phyloP scores from a whole-genome alignment of 345 rosid genomes.

The Citrus glauca region DNA sequence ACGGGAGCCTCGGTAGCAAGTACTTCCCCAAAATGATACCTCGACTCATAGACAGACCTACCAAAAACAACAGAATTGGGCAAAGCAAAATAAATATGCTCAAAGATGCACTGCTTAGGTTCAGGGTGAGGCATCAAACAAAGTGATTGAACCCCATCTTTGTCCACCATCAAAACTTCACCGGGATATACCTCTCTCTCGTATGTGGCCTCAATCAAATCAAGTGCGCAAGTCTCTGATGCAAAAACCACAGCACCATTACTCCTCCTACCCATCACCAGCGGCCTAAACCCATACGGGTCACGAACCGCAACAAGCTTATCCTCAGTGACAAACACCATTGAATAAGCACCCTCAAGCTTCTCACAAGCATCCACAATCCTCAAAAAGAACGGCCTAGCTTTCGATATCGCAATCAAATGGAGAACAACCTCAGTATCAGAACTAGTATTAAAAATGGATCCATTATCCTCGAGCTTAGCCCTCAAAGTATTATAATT shows the following conservation, averaged over 20 bases:
- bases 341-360: slow-evolving; percentile 84
- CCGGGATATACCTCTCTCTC: slow-evolving; percentile 81
- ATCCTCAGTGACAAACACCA: slow-evolving; percentile 93
- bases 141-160: slow-evolving; percentile 77
- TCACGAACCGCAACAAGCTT: slow-evolving; percentile 94
- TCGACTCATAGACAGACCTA: slow-evolving; percentile 79
- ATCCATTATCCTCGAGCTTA: slow-evolving; percentile 77
- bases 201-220: slow-evolving; percentile 88
- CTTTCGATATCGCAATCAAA: slow-evolving; percentile 85
- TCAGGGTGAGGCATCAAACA: slow-evolving; percentile 68
- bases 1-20: slow-evolving; percentile 75
- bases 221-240: slow-evolving; percentile 96
- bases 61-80: slow-evolving; percentile 89
- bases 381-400: slow-evolving; percentile 80
- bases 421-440: slow-evolving; percentile 98
- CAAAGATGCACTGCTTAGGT: slow-evolving; percentile 87
- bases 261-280: slow-evolving; percentile 95
- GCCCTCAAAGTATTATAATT: slow-evolving; percentile 66
- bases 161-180: slow-evolving; percentile 81
- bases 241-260: slow-evolving; percentile 92
- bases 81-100: slow-evolving; percentile 82
- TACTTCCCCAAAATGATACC: slow-evolving; percentile 69
- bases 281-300: slow-evolving; percentile 81
- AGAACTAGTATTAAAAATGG: slow-evolving; percentile 86
- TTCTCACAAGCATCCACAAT: slow-evolving; percentile 92